Conservation (phyloP, 2,329 filamentous ascomycete species). For the Scytalidium sp. region DNA sequence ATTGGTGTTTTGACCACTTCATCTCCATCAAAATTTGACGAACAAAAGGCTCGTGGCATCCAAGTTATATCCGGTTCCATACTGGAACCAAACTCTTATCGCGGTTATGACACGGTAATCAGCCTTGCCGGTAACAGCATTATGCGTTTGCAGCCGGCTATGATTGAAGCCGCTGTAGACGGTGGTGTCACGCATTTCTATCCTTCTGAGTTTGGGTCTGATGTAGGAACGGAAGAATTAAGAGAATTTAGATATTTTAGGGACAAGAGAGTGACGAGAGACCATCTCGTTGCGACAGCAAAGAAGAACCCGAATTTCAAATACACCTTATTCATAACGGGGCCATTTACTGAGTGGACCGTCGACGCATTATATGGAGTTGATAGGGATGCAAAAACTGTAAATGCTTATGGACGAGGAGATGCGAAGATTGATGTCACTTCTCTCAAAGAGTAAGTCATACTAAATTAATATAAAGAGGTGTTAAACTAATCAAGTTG, state of each 20-base stretch:
- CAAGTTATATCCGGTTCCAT: too few relatives aligned
- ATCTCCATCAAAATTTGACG: too few relatives aligned
- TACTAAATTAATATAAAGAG: too few relatives aligned
- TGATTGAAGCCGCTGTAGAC: slow-evolving; percentile 53
- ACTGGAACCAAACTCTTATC: slow-evolving; percentile 9
- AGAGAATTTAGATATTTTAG: slow-evolving; percentile 10
- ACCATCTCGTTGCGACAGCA: slow-evolving; percentile 5
- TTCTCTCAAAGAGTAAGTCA: too few relatives aligned
- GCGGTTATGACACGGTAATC: slow-evolving; percentile 53
- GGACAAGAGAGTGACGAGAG: slow-evolving; percentile 9
- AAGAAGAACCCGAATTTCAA: slow-evolving; percentile 3
- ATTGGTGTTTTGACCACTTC: too few relatives aligned
- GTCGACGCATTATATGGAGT: too few relatives aligned
- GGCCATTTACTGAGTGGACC: slow-evolving; percentile 8
- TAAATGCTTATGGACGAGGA: too few relatives aligned
- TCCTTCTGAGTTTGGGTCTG: slow-evolving; percentile 49
- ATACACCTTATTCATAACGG: slow-evolving; percentile 8
- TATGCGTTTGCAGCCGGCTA: slow-evolving; percentile 39
- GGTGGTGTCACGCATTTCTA: slow-evolving; percentile 57
- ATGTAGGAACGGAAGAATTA: slow-evolving; percentile 11
- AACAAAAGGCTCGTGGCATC: too few relatives aligned
- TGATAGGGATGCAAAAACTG: too few relatives aligned
- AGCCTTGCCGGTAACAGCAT: slow-evolving; percentile 35
- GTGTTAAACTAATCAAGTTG: too few relatives aligned
- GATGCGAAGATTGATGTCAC: too few relatives aligned